These are phyloP conservation scores for Penicillium capsulatum DNA, from an alignment of 2,329 filamentous ascomycete species.

Conservation along the genomic window DNA sequence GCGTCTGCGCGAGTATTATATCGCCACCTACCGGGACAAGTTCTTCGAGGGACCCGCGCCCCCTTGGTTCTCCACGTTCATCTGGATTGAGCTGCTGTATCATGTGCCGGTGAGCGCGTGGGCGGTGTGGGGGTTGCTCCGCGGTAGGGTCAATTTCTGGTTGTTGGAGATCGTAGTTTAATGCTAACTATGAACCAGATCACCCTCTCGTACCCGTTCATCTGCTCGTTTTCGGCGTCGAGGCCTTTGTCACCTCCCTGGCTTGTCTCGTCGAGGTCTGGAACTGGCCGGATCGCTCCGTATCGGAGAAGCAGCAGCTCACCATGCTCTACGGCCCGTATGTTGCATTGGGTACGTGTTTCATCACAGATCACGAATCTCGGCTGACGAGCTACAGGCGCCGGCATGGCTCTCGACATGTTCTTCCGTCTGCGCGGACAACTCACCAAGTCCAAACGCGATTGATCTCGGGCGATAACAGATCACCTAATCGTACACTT, in stretches of 20 bases:
- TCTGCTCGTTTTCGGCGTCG: constrained; percentile 56
- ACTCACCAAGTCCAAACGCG: constrained; percentile 28
- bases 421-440: constrained; percentile 28
- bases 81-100: constrained; percentile 57
- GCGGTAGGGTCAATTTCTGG: constrained; percentile 37
- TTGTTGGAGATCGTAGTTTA: not conserved
- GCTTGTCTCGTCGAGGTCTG: constrained; percentile 60
- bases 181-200: constrained; percentile 36
- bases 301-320: constrained; percentile 48
- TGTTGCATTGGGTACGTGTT: constrained; percentile 49
- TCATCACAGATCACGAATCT: not conserved
- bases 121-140: constrained; percentile 53
- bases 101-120: constrained; percentile 60
- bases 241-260: constrained; percentile 59
- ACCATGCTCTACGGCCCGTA: constrained; percentile 56
- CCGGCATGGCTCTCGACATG: constrained; percentile 39
- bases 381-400: constrained; percentile 25
- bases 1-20: constrained; percentile 54
- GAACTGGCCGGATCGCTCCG: constrained; percentile 50
- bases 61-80: constrained; percentile 56
- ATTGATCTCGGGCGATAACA: constrained; percentile 11
- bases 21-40: constrained; percentile 58
- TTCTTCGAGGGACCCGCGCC: constrained; percentile 57
- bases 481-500: constrained; percentile 16
- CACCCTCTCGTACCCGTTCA: constrained; percentile 57